A percentile compares a stretch with the other conserved stretches of the same genome.
phyloP scores from a whole-genome alignment of 2,329 filamentous ascomycete genomes.

The Stromatinia cepivora region DNA sequence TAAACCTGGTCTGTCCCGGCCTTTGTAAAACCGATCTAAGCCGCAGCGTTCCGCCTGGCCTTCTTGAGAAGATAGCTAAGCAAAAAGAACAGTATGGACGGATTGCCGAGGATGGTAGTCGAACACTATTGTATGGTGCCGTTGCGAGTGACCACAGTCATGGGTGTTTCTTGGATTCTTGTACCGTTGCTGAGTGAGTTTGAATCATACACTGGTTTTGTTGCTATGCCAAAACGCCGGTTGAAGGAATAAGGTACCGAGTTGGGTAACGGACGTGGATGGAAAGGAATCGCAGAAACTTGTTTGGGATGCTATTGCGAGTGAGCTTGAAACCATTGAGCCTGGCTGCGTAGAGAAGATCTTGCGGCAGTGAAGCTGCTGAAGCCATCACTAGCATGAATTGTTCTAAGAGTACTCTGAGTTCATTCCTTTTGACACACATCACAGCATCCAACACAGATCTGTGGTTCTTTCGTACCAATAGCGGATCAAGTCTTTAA shows the following conservation, averaged over 20 bases:
- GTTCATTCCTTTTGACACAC: neutral
- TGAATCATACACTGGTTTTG: neutral
- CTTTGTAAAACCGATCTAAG: slow-evolving; percentile 38
- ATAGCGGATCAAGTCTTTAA: neutral
- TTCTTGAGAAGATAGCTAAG: slow-evolving; percentile 22
- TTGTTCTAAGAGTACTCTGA: neutral
- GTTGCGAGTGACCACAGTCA: slow-evolving; percentile 38
- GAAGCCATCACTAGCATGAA: neutral
- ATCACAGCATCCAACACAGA: too few species aligned
- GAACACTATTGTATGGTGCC: slow-evolving; percentile 38
- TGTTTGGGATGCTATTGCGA: slow-evolving; percentile 38
- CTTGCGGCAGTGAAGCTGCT: slow-evolving; percentile 1
- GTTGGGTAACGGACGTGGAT: slow-evolving; percentile 35
- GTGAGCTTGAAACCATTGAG: slow-evolving; percentile 37
- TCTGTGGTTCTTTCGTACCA: neutral
- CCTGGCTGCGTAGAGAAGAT: slow-evolving; percentile 37
- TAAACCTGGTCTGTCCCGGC: slow-evolving; percentile 37
- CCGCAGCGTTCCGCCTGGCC: slow-evolving; percentile 29
- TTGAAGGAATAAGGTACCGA: slow-evolving; percentile 21
- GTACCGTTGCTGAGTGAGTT: slow-evolving; percentile 27
- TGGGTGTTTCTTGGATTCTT: slow-evolving; percentile 27
- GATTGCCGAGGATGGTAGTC: slow-evolving; percentile 39
- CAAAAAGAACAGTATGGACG: slow-evolving; percentile 30
- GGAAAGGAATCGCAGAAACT: slow-evolving; percentile 31
- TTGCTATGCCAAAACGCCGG: neutral